phyloP scores from a whole-genome alignment of 208 protist genomes.

The Trypanosoma platydactyli region DNA sequence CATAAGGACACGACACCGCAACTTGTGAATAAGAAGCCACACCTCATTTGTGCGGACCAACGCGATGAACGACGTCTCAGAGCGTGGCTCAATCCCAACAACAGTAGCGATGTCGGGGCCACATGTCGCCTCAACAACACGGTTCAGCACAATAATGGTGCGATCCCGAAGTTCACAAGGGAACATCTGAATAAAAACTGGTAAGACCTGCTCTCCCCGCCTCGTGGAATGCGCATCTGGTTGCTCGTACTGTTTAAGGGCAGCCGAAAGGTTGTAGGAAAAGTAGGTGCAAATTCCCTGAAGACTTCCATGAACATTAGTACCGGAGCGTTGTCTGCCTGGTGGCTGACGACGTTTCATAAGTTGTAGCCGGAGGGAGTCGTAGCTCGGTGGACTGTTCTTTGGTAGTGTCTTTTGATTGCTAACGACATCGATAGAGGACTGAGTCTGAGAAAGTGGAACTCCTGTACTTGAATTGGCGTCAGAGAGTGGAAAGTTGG shows the following conservation, averaged over 20 bases:
- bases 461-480: not conserved
- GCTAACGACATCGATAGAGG: not conserved
- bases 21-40: slow-evolving; percentile 55
- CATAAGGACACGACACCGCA: slow-evolving; percentile 81
- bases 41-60: slow-evolving; percentile 48
- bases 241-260: slow-evolving; percentile 29
- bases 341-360: slow-evolving; percentile 8
- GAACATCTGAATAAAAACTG: slow-evolving; percentile 84
- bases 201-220: slow-evolving; percentile 18
- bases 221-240: slow-evolving; percentile 5
- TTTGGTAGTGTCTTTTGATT: not conserved
- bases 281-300: slow-evolving; percentile 31
- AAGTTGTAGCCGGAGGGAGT: slow-evolving; percentile 15
- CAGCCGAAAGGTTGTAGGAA: slow-evolving; percentile 30
- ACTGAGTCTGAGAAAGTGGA: not conserved
- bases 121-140: slow-evolving; percentile 52
- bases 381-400: slow-evolving; percentile 26
- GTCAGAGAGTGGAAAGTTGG: slow-evolving; percentile 1
- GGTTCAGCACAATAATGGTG: slow-evolving; percentile 57
- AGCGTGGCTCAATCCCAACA: slow-evolving; percentile 59
- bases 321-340: slow-evolving; percentile 24
- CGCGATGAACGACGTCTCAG: slow-evolving; percentile 75
- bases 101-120: slow-evolving; percentile 38
- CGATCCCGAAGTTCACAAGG: slow-evolving; percentile 72
- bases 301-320: slow-evolving; percentile 31